A percentile compares a stretch with the other conserved stretches of the same genome.
These are phyloP conservation scores for Lasiodiplodia sp. DNA, from an alignment of 2,329 filamentous ascomycete species.

Conservation along the genomic window DNA sequence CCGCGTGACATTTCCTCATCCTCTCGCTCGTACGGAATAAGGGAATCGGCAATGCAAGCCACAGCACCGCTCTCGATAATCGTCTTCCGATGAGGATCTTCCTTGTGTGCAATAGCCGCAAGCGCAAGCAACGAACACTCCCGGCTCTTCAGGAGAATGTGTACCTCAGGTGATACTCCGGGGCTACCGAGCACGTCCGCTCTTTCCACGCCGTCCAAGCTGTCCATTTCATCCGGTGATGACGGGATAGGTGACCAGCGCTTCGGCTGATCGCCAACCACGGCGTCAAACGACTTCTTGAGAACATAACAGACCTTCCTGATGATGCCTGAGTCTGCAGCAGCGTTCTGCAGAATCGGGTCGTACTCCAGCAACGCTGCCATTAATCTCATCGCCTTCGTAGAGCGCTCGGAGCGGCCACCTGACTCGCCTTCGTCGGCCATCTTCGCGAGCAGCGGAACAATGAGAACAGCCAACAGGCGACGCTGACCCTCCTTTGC, in stretches of 20 bases:
- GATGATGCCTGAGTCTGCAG: constrained; percentile 73
- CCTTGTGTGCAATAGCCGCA: constrained; percentile 80
- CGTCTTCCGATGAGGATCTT: constrained; percentile 82
- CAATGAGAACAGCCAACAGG: constrained; percentile 54
- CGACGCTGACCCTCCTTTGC: constrained; percentile 46
- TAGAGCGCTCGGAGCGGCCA: constrained; percentile 35
- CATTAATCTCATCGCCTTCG: constrained; percentile 74
- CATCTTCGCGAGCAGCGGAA: constrained; percentile 58
- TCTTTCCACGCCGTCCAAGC: constrained; percentile 15
- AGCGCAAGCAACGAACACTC: constrained; percentile 80
- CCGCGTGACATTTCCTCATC: constrained; percentile 36
- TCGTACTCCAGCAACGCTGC: constrained; percentile 81
- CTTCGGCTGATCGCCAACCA: constrained; percentile 50
- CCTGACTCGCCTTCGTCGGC: constrained; percentile 44
- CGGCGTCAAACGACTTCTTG: constrained; percentile 70
- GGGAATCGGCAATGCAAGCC: constrained; percentile 81
- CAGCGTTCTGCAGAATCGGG: constrained; percentile 79
- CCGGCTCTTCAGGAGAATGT: constrained; percentile 77
- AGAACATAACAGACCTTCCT: constrained; percentile 68
- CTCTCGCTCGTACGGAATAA: constrained; percentile 61
- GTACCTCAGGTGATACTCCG: constrained; percentile 45
- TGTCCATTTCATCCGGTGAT: constrained; percentile 31
- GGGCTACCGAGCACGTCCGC: constrained; percentile 29
- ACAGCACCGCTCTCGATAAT: constrained; percentile 84
- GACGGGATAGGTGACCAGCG: constrained; percentile 61